These are phyloP conservation scores for Rosa lucieae DNA, from an alignment of 306 rosid species.

Conservation along the genomic window DNA sequence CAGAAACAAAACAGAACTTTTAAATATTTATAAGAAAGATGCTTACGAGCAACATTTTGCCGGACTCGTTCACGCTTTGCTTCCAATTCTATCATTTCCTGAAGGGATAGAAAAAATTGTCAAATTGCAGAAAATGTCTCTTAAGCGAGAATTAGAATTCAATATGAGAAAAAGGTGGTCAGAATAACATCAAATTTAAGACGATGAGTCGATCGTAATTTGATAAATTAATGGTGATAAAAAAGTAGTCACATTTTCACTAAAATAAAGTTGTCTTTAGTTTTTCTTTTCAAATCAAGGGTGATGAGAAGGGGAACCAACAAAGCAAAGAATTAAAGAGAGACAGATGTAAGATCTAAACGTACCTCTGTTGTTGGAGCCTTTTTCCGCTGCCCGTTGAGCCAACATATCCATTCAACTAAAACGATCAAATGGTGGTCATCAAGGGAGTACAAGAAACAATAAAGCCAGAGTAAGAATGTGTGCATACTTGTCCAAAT, in stretches of 20 bases:
- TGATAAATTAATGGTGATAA: not conserved
- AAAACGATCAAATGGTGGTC: constrained; percentile 32
- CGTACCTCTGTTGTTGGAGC: constrained; percentile 89
- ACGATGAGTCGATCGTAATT: not conserved
- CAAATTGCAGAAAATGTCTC: constrained; percentile 20
- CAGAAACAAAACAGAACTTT: constrained; percentile 22
- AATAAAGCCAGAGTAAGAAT: constrained; percentile 2
- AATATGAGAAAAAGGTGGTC: not conserved
- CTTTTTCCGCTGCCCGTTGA: constrained; percentile 94
- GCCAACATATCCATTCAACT: constrained; percentile 99
- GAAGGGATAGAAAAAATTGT: constrained; percentile 27
- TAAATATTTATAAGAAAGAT: constrained; percentile 16
- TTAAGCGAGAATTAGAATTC: not conserved
- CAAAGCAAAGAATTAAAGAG: constrained; percentile 2
- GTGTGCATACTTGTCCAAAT: constrained; percentile 4
- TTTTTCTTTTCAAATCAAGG: not conserved
- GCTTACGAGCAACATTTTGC: constrained; percentile 89
- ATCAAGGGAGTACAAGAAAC: constrained; percentile 22
- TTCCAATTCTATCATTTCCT: constrained; percentile 83
- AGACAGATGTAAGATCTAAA: constrained; percentile 16
- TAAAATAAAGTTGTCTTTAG: not conserved
- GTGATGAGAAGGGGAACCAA: not conserved
- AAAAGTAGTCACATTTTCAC: not conserved
- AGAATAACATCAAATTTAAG: not conserved
- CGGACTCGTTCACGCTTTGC: constrained; percentile 80